Conservation (phyloP, 768 basidiomycete genomes). For the Favolaschia claudopus region DNA sequence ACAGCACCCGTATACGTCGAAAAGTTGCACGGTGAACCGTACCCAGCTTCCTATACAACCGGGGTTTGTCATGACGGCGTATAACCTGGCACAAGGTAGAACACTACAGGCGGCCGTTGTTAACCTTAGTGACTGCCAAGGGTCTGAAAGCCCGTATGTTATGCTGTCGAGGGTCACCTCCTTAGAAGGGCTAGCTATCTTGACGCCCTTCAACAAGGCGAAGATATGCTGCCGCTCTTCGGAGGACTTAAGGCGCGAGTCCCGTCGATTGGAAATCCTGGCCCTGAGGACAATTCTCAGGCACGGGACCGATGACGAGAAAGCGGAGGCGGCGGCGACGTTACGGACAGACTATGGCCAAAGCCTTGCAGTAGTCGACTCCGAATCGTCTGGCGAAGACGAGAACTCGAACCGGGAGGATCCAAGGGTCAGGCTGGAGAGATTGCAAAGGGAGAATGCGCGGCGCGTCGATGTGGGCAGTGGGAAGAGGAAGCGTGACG, state of each 20-base stretch:
- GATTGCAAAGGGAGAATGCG: no score
- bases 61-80: conserved; percentile 35
- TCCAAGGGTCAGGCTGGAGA: no score
- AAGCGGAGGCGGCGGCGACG: no score
- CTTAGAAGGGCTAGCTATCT: conserved; percentile 28
- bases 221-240: conserved; percentile 3
- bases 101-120: conserved; percentile 28
- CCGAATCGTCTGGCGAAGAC: no score
- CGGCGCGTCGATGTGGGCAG: no score
- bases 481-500: no score
- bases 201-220: conserved; percentile 22
- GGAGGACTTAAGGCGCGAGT: background rate
- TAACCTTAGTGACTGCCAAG: conserved; percentile 26
- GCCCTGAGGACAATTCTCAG: no score
- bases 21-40: conserved; percentile 13
- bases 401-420: no score
- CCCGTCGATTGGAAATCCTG: no score
- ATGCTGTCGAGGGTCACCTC: conserved; percentile 38
- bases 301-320: no score
- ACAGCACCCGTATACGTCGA: background rate
- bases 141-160: conserved; percentile 34
- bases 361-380: no score
- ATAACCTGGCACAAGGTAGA: conserved; percentile 39
- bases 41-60: conserved; percentile 36
- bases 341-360: no score